Base-by-base conservation (phyloP, 1,139 yeast genomes). In the Meyerozyma sp. region DNA sequence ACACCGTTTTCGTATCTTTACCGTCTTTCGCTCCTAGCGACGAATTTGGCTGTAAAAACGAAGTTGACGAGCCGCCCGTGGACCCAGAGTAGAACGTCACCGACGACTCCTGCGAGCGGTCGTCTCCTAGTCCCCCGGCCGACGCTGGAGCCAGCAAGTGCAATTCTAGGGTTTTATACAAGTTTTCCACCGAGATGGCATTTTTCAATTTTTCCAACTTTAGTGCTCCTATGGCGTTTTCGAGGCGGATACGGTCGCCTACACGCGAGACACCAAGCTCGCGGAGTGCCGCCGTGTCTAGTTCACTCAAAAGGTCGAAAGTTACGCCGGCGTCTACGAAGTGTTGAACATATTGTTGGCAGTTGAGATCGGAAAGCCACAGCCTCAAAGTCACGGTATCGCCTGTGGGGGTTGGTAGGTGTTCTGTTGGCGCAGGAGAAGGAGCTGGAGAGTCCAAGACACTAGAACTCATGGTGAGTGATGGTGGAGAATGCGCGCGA, bases 181-280 rank as follows among this genome's bases (percentile, higher is more conserved):
- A 46, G 3, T 66, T 68, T 41, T 61, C 66, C 36, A 66, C 54
- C 23, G 65, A 62, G 27, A 77, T 53, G 11, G 58, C 48, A 23
- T 63, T 56, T 49, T 58, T 59, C n/a, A 78, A 57, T 27, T 57
- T 53, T 36, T 72, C 70, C 3, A 70, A 53, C 52, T 72, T 65
- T 50, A 77, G 46, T 43, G 68, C 62, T 42, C 70, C 59, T 29
- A 82, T 66, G 44, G 84, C 81, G 18, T 80, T 66, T 51, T 80
- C 81, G 8, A 88, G 59, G 29, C 84, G 69, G 30, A 93, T 70
- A 29, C 97, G 68, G 59, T 93, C 98, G 0, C 98, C 98, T 8
- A 93, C 77, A 51, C 80, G 84, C 16, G 53, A 52, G n/a, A 93
- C 65, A 0, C 96, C 97, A 8, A 93, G 61, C 49, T 85, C 95